Percentiles rank a stretch among this genome's conserved stretches.
These are phyloP conservation scores for Penicillium thymicola DNA, from an alignment of 2,329 filamentous ascomycete species.

Conservation along the genomic window DNA sequence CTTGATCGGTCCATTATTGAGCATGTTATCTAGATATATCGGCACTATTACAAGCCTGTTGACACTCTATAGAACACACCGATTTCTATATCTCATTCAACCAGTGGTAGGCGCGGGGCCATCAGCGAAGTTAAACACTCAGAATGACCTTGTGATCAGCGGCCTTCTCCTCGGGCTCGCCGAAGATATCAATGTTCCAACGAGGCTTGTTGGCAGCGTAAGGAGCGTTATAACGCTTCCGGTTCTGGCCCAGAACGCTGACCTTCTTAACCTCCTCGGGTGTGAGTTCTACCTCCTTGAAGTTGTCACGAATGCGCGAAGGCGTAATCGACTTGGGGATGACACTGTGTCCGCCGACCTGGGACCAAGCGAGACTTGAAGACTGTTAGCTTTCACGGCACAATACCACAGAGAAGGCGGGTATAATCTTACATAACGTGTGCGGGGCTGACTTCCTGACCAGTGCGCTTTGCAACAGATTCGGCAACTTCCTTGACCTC, in stretches of 20 bases:
- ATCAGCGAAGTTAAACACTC: constrained; percentile 18
- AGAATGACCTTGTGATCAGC: constrained; percentile 50
- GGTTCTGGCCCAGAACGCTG: constrained; percentile 31
- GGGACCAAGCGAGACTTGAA: constrained; percentile 39
- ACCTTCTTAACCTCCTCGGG: constrained; percentile 38
- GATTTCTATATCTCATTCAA: background rate
- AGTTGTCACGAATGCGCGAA: constrained; percentile 43
- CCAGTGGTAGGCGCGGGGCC: background rate
- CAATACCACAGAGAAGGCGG: background rate
- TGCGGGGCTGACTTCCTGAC: constrained; percentile 33
- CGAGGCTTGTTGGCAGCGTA: constrained; percentile 45
- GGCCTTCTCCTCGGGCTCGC: constrained; percentile 52
- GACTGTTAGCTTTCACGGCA: constrained; percentile 4
- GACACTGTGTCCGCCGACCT: constrained; percentile 40
- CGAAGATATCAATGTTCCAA: constrained; percentile 58
- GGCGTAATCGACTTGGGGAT: constrained; percentile 45
- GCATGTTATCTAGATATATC: background rate
- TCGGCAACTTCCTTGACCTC: constrained; percentile 63
- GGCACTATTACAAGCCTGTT: background rate
- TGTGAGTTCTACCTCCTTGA: constrained; percentile 42
- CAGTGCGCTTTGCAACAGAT: constrained; percentile 44
- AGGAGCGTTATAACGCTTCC: constrained; percentile 38
- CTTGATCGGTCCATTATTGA: background rate
- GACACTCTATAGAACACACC: too few species aligned
- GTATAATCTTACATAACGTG: constrained; percentile 34